These are phyloP conservation scores for Apiospora kogelbergensis DNA, from an alignment of 2,329 filamentous ascomycete species.

Conservation along the genomic window DNA sequence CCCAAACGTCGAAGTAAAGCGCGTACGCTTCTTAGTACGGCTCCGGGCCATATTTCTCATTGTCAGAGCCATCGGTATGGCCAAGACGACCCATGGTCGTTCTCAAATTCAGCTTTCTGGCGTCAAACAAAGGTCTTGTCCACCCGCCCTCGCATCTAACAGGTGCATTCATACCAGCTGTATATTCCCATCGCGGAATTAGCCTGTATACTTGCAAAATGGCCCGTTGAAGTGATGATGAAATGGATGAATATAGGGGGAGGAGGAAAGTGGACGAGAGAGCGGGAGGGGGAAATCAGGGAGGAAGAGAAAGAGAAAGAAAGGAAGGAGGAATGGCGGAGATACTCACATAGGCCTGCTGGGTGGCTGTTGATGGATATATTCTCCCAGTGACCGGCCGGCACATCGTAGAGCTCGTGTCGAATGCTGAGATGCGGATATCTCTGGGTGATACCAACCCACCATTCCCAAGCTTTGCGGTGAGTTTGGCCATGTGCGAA, in stretches of 20 bases:
- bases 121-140: not conserved
- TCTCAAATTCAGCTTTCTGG: not conserved
- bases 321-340: too few relatives aligned
- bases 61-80: not conserved
- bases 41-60: not conserved
- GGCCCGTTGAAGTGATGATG: too few relatives aligned
- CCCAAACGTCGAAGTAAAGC: not conserved
- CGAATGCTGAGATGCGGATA: not conserved
- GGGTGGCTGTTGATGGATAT: not conserved
- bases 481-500: not conserved
- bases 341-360: not conserved
- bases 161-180: not conserved
- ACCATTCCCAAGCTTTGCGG: not conserved
- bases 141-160: not conserved
- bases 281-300: not conserved
- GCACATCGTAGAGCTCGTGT: not conserved
- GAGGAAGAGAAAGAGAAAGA: not conserved
- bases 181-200: not conserved
- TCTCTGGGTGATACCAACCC: not conserved
- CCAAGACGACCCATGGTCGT: not conserved
- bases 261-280: too few relatives aligned
- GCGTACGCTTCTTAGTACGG: not conserved
- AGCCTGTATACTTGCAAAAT: not conserved
- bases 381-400: not conserved
- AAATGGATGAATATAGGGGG: not conserved